Evolutionary conservation across 2,329 filamentous ascomycete genomes (phyloP).

Genomic region (Emergomyces africanus): DNA sequence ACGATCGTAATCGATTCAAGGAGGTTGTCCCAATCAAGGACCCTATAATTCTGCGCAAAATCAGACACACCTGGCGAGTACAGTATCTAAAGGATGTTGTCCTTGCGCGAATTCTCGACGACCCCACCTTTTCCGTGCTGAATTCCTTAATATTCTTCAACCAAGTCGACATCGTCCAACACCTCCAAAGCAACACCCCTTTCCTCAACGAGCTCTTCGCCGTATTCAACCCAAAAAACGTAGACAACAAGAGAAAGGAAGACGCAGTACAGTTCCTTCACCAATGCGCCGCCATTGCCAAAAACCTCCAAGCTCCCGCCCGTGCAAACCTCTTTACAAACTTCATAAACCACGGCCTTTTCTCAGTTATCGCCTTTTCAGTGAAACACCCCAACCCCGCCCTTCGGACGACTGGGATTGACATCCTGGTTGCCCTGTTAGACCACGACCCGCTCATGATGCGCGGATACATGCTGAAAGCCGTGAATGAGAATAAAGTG

Average conservation of each 20-base stretch:
- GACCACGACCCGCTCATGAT: conserved; percentile 95
- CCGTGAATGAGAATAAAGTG: conserved; percentile 73
- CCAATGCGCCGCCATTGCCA: conserved; percentile 86
- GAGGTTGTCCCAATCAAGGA: conserved; percentile 92
- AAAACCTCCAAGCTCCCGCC: conserved; percentile 76
- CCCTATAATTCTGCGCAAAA: conserved; percentile 68
- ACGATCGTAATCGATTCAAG: conserved; percentile 80
- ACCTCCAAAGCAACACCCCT: conserved; percentile 66
- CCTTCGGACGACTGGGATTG: conserved; percentile 82
- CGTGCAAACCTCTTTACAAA: conserved; percentile 77
- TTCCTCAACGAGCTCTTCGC: conserved; percentile 80
- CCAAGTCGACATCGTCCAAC: conserved; percentile 93
- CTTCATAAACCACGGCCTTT: conserved; percentile 74
- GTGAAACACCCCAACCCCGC: conserved; percentile 72
- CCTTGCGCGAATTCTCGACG: conserved; percentile 85
- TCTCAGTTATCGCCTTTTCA: conserved; percentile 84
- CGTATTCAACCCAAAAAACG: conserved; percentile 59
- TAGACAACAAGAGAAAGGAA: conserved; percentile 63
- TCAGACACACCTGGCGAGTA: conserved; percentile 88
- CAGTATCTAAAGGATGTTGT: conserved; percentile 99
- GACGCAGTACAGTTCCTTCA: conserved; percentile 94
- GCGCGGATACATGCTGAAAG: conserved; percentile 80
- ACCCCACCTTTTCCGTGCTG: conserved; percentile 92
- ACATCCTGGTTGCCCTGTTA: conserved; percentile 85
- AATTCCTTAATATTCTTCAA: conserved; percentile 99